Percentiles rank a stretch among this genome's conserved stretches.
These are phyloP conservation scores for Arthrobotrys megalospora DNA, from an alignment of 2,329 filamentous ascomycete species.

Conservation along the genomic window DNA sequence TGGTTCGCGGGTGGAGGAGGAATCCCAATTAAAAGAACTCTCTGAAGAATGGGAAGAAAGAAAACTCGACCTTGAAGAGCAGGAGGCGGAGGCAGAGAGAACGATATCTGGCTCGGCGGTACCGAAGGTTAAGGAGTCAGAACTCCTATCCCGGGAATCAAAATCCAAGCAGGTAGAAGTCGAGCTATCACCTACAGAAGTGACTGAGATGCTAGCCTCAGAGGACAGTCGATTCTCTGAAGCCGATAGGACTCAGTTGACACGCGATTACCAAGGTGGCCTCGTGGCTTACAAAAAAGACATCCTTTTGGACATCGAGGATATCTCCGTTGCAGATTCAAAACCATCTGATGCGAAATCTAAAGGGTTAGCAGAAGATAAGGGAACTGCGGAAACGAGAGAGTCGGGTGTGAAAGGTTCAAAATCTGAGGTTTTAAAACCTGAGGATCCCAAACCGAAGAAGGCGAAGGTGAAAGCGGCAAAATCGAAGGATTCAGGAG, in stretches of 20 bases:
- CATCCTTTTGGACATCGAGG: conserved; percentile 30
- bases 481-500: too few relatives aligned
- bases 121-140: neutral
- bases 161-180: neutral
- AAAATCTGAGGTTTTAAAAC: neutral
- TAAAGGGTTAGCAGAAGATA: neutral
- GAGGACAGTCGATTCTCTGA: conserved; percentile 10
- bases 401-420: neutral
- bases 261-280: neutral
- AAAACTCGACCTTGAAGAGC: neutral
- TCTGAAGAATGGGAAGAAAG: neutral
- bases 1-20: neutral
- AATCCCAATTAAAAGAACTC: neutral
- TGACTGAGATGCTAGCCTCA: conserved; percentile 13
- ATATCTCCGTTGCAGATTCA: neutral
- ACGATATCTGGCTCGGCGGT: neutral
- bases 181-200: conserved; percentile 8
- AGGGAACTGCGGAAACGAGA: too few relatives aligned
- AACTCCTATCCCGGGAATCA: neutral
- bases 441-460: neutral
- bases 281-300: conserved; percentile 29
- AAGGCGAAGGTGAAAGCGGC: neutral
- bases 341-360: neutral
- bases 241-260: conserved; percentile 11
- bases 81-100: neutral